A percentile compares a stretch with the other conserved stretches of the same genome.
Conservation (phyloP, 441 rosid species). For the Erodium texanum region DNA sequence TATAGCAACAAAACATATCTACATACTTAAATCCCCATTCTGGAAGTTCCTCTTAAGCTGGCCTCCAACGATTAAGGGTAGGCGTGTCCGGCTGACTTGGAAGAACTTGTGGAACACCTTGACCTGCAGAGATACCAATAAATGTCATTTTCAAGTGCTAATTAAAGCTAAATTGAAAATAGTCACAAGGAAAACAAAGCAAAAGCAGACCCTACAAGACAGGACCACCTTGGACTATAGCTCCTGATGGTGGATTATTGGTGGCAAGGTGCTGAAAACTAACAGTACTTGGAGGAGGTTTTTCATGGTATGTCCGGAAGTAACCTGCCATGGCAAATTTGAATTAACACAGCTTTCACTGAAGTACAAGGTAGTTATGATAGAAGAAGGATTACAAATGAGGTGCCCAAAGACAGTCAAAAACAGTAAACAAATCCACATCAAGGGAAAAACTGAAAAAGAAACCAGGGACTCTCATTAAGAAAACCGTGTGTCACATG, state of each 20-base stretch:
- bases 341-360: conserved; percentile 13
- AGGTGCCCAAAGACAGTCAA: conserved; percentile 13
- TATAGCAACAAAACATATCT: conserved; percentile 22
- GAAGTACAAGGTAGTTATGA: background rate
- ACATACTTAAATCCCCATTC: conserved; percentile 20
- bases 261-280: conserved; percentile 53
- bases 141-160: conserved; percentile 14
- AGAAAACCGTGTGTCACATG: background rate
- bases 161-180: conserved; percentile 9
- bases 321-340: conserved; percentile 43
- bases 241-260: conserved; percentile 46
- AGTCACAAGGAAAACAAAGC: background rate
- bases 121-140: conserved; percentile 47
- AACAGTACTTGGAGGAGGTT: conserved; percentile 52
- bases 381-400: background rate
- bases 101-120: conserved; percentile 56
- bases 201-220: conserved; percentile 5
- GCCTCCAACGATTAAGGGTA: conserved; percentile 82
- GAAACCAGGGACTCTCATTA: background rate
- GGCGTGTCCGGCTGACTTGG: conserved; percentile 79
- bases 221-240: conserved; percentile 62
- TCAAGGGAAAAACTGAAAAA: background rate
- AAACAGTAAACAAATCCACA: background rate
- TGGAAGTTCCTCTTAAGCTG: conserved; percentile 41
- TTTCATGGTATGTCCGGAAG: conserved; percentile 61